phyloP scores from a whole-genome alignment of 352 stramenopile genomes.

The Blastocystis sp. region DNA sequence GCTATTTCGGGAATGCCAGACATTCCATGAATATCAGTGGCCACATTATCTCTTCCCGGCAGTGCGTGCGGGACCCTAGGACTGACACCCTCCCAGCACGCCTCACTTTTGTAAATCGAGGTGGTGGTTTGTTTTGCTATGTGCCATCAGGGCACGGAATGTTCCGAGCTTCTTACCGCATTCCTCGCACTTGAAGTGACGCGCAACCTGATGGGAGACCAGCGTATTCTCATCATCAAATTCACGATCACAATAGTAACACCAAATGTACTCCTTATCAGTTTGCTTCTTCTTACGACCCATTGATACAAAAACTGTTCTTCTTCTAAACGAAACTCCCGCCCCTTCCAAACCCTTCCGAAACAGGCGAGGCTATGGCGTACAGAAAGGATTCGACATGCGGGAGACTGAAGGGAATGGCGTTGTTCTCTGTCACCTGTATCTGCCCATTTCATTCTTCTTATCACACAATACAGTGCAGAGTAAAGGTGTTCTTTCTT shows the following conservation, averaged over 20 bases:
- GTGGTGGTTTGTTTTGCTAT: conserved; percentile 65
- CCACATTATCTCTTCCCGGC: conserved; percentile 62
- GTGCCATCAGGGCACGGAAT: conserved; percentile 65
- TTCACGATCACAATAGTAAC: conserved; percentile 70
- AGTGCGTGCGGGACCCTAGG: conserved; percentile 66
- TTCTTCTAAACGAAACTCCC: neutral
- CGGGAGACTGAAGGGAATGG: too few relatives aligned
- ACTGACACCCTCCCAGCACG: neutral
- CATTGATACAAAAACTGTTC: neutral
- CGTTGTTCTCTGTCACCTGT: neutral
- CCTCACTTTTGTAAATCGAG: conserved; percentile 28
- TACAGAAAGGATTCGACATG: too few relatives aligned
- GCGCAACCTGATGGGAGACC: conserved; percentile 68
- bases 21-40: conserved; percentile 70
- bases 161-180: conserved; percentile 68
- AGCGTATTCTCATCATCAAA: conserved; percentile 70
- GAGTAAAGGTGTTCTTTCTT: conserved; percentile 15
- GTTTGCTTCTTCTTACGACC: conserved; percentile 67
- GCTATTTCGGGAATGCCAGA: conserved; percentile 66
- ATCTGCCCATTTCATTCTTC: neutral
- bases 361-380: neutral
- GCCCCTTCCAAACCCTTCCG: conserved; percentile 7
- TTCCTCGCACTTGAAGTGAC: conserved; percentile 69
- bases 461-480: neutral
- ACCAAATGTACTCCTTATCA: conserved; percentile 75